These are phyloP conservation scores for Leccinellum rugosiceps DNA, from an alignment of 768 basidiomycete species.

Conservation along the genomic window DNA sequence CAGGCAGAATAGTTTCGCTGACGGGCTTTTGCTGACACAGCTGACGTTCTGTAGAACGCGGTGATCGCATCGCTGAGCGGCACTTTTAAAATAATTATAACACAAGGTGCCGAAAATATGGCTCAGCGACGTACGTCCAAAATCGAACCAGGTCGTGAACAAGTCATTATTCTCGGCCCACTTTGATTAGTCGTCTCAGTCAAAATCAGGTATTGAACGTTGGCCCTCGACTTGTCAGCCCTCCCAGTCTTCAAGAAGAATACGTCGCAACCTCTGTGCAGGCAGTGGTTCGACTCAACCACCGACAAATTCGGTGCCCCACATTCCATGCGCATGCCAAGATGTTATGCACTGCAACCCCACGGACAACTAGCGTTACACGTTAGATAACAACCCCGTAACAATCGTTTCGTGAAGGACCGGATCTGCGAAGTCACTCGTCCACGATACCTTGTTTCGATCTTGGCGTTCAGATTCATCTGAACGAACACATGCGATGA, in stretches of 20 bases:
- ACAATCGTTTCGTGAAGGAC: neutral
- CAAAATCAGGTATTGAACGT: neutral
- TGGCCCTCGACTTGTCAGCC: no score
- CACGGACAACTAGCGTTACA: neutral
- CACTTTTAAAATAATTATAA: neutral
- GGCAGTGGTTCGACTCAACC: neutral
- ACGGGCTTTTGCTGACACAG: no score
- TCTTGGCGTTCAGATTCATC: neutral
- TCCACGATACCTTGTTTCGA: neutral
- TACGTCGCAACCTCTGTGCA: no score
- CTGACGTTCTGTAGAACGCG: no score
- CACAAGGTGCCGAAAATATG: neutral
- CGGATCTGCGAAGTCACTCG: no score
- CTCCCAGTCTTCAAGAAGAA: neutral
- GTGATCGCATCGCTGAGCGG: neutral
- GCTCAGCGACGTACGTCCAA: neutral
- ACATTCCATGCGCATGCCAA: no score
- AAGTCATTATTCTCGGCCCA: neutral
- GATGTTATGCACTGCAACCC: neutral
- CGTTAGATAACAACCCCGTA: neutral
- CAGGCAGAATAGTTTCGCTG: no score
- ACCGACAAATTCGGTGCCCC: neutral
- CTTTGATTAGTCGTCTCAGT: neutral
- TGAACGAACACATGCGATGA: neutral
- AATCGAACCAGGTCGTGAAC: no score